Evolutionary conservation across 345 rosid genomes (phyloP).

Genomic region (Brassica cretica): DNA sequence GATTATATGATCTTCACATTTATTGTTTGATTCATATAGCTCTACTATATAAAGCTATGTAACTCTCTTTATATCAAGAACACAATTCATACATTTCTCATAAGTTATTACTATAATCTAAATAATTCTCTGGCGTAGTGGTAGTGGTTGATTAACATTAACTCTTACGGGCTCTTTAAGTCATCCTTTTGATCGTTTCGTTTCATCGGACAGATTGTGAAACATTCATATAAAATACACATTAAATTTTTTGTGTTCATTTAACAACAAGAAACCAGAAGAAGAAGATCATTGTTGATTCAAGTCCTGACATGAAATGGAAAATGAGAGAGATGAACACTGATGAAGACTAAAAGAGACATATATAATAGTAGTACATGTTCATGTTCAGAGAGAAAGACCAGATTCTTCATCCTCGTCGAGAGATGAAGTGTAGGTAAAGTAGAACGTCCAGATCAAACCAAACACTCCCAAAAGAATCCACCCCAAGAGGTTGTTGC

Average conservation of each 20-base stretch:
- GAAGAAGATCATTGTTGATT: conserved; percentile 15
- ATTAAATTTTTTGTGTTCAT: conserved; percentile 9
- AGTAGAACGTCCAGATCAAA: conserved; percentile 80
- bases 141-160: not conserved
- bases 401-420: conserved; percentile 94
- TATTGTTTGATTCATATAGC: no score
- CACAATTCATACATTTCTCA: no score
- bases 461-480: conserved; percentile 81
- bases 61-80: no score
- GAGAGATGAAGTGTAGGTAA: conserved; percentile 55
- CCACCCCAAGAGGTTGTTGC: conserved; percentile 97
- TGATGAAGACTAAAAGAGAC: conserved; percentile 12
- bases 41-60: no score
- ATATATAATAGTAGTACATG: not conserved
- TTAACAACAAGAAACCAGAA: conserved; percentile 33
- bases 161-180: not conserved
- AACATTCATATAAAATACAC: conserved; percentile 8
- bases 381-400: conserved; percentile 64
- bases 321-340: not conserved
- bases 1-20: no score
- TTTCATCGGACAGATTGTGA: not conserved
- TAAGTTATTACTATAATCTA: not conserved
- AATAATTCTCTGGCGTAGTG: not conserved
- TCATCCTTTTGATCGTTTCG: not conserved
- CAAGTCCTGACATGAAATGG: conserved; percentile 26